phyloP scores from a whole-genome alignment of 805 yeast species.

The Candida nitratophila region DNA sequence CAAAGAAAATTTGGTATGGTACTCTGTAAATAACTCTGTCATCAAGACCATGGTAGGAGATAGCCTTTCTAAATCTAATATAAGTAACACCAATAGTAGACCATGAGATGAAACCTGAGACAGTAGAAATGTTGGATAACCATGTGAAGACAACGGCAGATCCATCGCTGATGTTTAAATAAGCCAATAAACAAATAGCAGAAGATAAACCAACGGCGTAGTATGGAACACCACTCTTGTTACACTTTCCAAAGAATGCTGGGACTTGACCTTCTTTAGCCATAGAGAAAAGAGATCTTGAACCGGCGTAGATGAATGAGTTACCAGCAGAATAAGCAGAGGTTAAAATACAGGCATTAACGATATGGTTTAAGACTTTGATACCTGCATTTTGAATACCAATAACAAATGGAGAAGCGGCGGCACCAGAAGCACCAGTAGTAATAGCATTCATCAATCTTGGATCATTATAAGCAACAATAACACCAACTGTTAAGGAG shows the following conservation, averaged over 20 bases:
- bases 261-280: conserved; percentile 76
- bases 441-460: conserved; percentile 34
- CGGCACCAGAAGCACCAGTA: conserved; percentile 51
- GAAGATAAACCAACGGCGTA: conserved; percentile 46
- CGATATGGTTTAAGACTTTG: conserved; percentile 61
- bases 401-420: conserved; percentile 82
- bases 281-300: conserved; percentile 69
- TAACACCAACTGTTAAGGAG: conserved; percentile 40
- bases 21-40: conserved; percentile 55
- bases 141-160: conserved; percentile 58
- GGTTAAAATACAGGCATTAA: conserved; percentile 63
- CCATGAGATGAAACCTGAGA: conserved; percentile 67
- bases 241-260: conserved; percentile 50
- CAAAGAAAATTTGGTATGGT: conserved; percentile 48
- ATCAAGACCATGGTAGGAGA: conserved; percentile 39
- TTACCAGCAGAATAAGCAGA: conserved; percentile 61
- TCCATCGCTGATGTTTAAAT: conserved; percentile 54
- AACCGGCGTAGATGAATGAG: conserved; percentile 65
- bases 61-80: conserved; percentile 59
- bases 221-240: conserved; percentile 63
- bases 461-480: conserved; percentile 35
- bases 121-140: conserved; percentile 60
- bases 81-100: conserved; percentile 46
- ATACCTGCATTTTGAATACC: conserved; percentile 70
- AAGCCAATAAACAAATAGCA: conserved; percentile 48